These are phyloP conservation scores for Aegilops bicornis DNA, from an alignment of 176 grass and related monocot genomes.

Conservation along the genomic window DNA sequence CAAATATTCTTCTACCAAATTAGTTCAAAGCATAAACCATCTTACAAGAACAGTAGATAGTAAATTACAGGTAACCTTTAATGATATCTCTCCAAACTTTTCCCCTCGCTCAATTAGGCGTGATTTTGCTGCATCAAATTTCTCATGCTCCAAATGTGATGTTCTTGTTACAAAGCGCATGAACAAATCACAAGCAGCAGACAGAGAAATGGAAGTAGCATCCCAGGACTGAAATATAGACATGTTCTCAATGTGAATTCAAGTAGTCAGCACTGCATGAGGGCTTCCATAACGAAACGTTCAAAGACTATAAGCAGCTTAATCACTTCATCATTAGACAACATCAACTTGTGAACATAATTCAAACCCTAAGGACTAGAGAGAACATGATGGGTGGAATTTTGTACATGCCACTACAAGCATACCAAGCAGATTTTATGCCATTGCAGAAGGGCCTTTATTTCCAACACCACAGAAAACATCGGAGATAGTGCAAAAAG, in stretches of 20 bases:
- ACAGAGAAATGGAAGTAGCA: slow-evolving; percentile 85
- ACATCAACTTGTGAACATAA: not conserved
- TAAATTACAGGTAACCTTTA: slow-evolving; percentile 60
- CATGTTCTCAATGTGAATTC: not conserved
- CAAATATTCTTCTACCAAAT: slow-evolving; percentile 8
- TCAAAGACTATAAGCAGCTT: not conserved
- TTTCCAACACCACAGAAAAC: not conserved
- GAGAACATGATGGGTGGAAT: not conserved
- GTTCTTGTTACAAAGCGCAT: slow-evolving; percentile 97
- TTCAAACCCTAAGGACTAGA: not conserved
- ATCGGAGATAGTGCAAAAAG: not conserved
- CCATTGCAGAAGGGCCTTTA: not conserved
- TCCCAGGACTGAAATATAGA: slow-evolving; percentile 83
- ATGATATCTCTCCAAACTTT: slow-evolving; percentile 97
- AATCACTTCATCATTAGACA: not conserved
- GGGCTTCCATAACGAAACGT: not conserved
- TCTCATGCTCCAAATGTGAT: slow-evolving; percentile 90
- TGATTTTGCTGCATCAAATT: slow-evolving; percentile 87
- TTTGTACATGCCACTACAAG: not conserved
- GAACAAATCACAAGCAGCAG: slow-evolving; percentile 93
- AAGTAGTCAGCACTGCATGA: not conserved
- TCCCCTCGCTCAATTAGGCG: slow-evolving; percentile 95
- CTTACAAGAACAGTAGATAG: not conserved
- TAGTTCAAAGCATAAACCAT: not conserved
- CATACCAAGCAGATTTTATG: not conserved